phyloP scores from a whole-genome alignment of 495 filamentous ascomycete species.

The Hypoxylon crocopeplum region DNA sequence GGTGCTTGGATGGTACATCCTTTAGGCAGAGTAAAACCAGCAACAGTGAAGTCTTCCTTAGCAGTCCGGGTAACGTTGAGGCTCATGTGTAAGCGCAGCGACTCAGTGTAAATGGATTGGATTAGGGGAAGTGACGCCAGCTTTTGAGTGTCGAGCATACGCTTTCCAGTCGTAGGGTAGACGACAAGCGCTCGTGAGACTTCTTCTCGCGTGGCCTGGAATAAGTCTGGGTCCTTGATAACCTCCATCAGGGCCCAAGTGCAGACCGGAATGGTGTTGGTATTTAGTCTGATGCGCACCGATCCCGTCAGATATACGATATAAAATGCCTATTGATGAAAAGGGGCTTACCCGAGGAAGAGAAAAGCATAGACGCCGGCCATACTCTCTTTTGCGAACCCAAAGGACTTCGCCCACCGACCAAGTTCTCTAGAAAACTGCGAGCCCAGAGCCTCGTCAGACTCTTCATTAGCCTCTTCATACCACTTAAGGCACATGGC shows the following conservation, averaged over 20 bases:
- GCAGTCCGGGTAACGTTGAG: constrained; percentile 39
- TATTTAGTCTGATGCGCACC: not conserved
- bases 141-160: not conserved
- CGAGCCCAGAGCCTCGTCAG: not conserved
- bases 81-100: constrained; percentile 44
- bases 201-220: not conserved
- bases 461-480: constrained; percentile 1
- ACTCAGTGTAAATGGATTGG: constrained; percentile 48
- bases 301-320: too few relatives aligned
- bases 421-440: too few relatives aligned
- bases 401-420: too few relatives aligned
- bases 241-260: not conserved
- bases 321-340: too few relatives aligned
- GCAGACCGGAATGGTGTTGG: not conserved
- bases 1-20: constrained; percentile 38
- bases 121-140: constrained; percentile 45
- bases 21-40: constrained; percentile 31
- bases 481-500: constrained; percentile 2
- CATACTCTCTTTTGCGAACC: too few relatives aligned
- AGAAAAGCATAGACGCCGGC: too few relatives aligned
- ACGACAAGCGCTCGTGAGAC: not conserved
- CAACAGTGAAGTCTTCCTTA: constrained; percentile 21
- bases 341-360: too few relatives aligned
- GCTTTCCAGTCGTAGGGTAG: not conserved
- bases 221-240: not conserved